Conservation (phyloP, 768 basidiomycete genomes). For the Pseudohyphozyma bogoriensis region DNA sequence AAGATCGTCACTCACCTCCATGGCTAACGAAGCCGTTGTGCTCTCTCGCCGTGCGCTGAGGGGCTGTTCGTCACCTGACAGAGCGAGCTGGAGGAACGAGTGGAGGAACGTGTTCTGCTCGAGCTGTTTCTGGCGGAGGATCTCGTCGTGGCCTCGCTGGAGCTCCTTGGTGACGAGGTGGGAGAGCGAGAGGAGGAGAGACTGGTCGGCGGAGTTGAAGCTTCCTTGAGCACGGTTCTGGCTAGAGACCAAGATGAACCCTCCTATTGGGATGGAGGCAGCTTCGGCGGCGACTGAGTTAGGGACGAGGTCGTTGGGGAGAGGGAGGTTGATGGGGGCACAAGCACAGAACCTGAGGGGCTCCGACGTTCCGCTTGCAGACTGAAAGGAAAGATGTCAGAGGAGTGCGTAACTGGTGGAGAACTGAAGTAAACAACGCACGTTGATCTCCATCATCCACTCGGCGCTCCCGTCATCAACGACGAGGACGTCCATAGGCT, state of each 20-base stretch:
- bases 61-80: background rate
- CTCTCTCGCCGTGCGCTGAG: background rate
- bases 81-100: background rate
- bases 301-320: too few species aligned
- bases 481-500: too few species aligned
- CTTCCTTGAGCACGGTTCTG: background rate
- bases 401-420: too few species aligned
- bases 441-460: too few species aligned
- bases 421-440: too few species aligned
- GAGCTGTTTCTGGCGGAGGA: background rate
- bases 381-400: too few species aligned
- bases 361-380: too few species aligned
- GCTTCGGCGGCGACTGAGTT: too few species aligned
- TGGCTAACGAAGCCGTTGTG: background rate
- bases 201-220: background rate
- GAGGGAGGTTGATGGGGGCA: too few species aligned
- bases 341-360: too few species aligned
- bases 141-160: background rate
- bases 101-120: background rate
- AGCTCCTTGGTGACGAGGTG: background rate
- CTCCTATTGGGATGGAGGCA: background rate
- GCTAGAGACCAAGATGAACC: background rate
- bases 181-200: background rate
- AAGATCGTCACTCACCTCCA: background rate
- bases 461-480: too few species aligned